Evolutionary conservation across 129 eudicot species (phyloP).

Genomic region (Flaveria sonorensis): DNA sequence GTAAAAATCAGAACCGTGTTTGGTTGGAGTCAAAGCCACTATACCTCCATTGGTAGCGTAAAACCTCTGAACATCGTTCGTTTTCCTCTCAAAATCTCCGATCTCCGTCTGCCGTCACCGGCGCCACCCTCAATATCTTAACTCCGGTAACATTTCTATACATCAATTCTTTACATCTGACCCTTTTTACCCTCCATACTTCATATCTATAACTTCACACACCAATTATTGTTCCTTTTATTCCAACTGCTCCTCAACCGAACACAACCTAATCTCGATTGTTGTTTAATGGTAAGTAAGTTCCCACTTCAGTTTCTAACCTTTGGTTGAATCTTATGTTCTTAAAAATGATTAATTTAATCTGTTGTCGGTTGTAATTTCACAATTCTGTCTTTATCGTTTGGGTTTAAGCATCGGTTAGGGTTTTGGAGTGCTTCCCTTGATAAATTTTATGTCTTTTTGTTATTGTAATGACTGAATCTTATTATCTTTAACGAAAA

Average conservation of each 20-base stretch:
- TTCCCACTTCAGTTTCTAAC: background rate
- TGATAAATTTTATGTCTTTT: background rate
- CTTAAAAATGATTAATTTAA: no score
- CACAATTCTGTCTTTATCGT: background rate
- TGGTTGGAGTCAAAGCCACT: background rate
- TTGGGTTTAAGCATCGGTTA: background rate
- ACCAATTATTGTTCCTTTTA: no score
- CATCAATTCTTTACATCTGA: background rate
- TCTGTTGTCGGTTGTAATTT: background rate
- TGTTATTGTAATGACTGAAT: no score
- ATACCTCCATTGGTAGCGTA: background rate
- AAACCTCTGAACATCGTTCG: background rate
- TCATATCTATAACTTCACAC: background rate
- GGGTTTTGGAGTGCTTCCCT: conserved; percentile 12
- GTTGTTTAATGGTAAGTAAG: conserved; percentile 13
- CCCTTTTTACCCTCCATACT: background rate
- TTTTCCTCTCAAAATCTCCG: conserved; percentile 10
- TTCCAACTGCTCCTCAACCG: background rate
- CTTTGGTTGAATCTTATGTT: background rate
- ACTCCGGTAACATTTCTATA: conserved; percentile 12
- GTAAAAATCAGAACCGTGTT: no score
- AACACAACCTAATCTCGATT: conserved; percentile 10
- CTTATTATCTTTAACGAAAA: no score
- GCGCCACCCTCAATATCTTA: background rate
- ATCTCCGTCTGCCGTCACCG: conserved; percentile 15